Conservation (phyloP, 2,329 filamentous ascomycete species). For the Chrysosphaeria jannelii region DNA sequence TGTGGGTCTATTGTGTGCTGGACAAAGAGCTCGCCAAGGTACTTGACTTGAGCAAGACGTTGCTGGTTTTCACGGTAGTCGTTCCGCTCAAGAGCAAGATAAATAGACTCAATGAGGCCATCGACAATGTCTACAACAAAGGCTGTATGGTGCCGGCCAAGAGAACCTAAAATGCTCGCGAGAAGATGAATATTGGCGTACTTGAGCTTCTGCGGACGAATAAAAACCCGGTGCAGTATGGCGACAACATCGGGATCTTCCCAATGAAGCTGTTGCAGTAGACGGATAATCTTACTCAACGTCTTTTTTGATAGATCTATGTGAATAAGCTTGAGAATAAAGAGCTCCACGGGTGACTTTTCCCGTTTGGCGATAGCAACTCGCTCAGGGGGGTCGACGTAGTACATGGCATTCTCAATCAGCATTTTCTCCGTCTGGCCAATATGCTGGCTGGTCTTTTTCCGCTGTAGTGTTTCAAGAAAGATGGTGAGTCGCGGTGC, state of each 20-base stretch:
- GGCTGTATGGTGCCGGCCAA: slow-evolving; percentile 73
- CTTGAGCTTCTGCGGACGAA: slow-evolving; percentile 88
- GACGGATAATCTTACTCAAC: slow-evolving; percentile 76
- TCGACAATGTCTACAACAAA: slow-evolving; percentile 86
- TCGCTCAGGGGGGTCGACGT: slow-evolving; percentile 81
- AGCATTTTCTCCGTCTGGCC: slow-evolving; percentile 93
- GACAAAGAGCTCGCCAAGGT: slow-evolving; percentile 86
- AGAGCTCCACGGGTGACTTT: slow-evolving; percentile 72
- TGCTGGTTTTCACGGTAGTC: slow-evolving; percentile 96
- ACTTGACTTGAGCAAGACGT: slow-evolving; percentile 83
- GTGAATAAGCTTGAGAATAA: slow-evolving; percentile 78
- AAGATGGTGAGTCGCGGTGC: slow-evolving; percentile 82
- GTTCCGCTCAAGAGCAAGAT: slow-evolving; percentile 69
- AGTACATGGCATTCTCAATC: slow-evolving; percentile 93
- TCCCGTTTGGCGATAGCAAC: slow-evolving; percentile 93
- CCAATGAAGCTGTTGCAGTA: slow-evolving; percentile 89
- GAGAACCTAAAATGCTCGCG: slow-evolving; percentile 60
- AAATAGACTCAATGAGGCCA: slow-evolving; percentile 66
- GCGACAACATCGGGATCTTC: slow-evolving; percentile 50
- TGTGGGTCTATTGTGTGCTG: slow-evolving; percentile 91
- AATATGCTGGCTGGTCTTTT: slow-evolving; percentile 85
- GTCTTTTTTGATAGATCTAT: slow-evolving; percentile 82
- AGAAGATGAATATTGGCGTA: slow-evolving; percentile 90
- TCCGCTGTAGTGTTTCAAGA: slow-evolving; percentile 76
- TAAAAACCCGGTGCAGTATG: slow-evolving; percentile 59